Conservation (phyloP, 129 eudicot species). For the Chrysanthemum lavandulifolium region DNA sequence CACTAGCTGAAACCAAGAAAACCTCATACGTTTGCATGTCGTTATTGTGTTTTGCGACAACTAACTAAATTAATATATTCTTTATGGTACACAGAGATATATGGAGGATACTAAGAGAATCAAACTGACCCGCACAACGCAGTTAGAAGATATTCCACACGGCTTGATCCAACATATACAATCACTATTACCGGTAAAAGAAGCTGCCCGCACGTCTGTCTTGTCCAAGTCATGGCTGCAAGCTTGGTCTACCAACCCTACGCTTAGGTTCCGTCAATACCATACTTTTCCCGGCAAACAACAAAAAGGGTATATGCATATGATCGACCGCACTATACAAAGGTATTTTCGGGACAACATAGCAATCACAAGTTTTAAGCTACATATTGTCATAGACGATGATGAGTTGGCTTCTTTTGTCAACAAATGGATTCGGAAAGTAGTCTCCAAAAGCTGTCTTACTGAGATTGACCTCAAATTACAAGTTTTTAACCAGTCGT, state of each 20-base stretch:
- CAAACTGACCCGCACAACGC: too few species aligned
- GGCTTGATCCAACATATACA: too few species aligned
- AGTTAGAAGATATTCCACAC: too few species aligned
- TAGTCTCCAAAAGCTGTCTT: neutral
- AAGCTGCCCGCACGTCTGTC: too few species aligned
- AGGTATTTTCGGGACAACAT: neutral
- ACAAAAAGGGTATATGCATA: neutral
- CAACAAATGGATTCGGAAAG: neutral
- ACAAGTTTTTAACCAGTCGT: neutral
- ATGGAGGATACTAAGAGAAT: too few species aligned
- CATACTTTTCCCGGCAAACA: neutral
- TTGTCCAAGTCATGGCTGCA: too few species aligned
- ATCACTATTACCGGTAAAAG: too few species aligned
- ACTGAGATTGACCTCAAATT: neutral
- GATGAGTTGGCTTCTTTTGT: neutral
- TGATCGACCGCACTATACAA: neutral
- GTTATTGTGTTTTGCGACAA: too few species aligned
- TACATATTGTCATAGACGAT: neutral
- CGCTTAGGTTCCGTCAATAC: neutral
- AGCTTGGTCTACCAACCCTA: constrained; percentile 9
- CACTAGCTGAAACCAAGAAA: too few species aligned
- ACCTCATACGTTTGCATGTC: too few species aligned
- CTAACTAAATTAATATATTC: too few species aligned
- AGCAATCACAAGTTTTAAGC: neutral
- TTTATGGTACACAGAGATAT: too few species aligned